Conservation (phyloP, 768 basidiomycete species). For the Leucosporidium creatinivorum region DNA sequence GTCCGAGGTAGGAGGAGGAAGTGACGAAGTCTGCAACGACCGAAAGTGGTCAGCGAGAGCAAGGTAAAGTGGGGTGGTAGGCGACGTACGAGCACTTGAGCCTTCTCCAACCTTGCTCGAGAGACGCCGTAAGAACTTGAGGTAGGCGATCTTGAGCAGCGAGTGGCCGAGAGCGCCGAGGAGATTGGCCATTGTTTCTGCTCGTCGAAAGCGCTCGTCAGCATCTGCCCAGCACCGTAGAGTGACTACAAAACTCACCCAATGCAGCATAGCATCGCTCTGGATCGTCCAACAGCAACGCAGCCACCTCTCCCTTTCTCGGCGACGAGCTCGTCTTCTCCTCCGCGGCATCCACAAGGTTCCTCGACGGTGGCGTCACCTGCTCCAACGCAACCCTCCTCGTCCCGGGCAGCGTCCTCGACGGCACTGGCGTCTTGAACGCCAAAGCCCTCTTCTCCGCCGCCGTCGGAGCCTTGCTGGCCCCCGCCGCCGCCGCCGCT, state of each 20-base stretch:
- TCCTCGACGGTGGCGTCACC: constrained; percentile 22
- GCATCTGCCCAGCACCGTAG: neutral
- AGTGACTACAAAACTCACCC: constrained; percentile 13
- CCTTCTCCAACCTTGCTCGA: neutral
- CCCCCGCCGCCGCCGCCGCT: neutral
- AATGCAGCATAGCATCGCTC: constrained; percentile 32
- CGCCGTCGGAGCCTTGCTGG: neutral
- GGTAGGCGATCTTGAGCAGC: constrained; percentile 58
- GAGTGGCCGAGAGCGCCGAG: constrained; percentile 63
- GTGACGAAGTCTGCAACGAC: constrained; percentile 52
- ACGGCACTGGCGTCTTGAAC: neutral
- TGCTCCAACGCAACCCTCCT: constrained; percentile 5
- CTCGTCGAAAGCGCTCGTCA: neutral
- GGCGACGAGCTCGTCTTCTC: neutral
- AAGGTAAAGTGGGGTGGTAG: no score
- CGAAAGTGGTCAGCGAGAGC: neutral
- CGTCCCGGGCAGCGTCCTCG: neutral
- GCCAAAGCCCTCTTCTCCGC: neutral
- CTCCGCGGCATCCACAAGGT: constrained; percentile 4
- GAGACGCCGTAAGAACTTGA: constrained; percentile 59
- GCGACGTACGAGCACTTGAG: constrained; percentile 36
- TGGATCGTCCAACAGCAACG: constrained; percentile 14
- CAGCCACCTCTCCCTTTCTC: neutral
- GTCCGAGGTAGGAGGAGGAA: constrained; percentile 63
- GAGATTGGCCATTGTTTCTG: constrained; percentile 46